Evolutionary conservation across 441 rosid genomes (phyloP), one percentile per base, ranked within the genome.

Genomic region (Macaranga tanarius): DNA sequence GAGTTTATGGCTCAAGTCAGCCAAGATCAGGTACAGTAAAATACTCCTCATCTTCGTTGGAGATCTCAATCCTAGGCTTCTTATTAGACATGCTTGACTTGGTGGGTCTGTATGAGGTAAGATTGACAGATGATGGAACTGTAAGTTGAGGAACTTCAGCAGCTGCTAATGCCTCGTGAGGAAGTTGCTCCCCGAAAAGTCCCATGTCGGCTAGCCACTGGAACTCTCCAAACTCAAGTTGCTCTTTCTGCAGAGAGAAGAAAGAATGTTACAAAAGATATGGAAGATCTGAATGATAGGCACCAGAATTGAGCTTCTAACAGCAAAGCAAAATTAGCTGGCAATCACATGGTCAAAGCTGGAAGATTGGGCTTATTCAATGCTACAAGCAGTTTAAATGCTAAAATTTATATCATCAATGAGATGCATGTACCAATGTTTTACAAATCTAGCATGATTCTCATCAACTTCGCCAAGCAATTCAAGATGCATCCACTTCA

Each of bases 21-120:
- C 98, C 98, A n/a, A 95, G 93, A 76, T 95, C 93, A 4, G 98
- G 99, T 65, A 95, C 99, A 7, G 87, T 90, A 84, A 87, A 92
- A 82, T 73, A 82, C 83, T 92, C 99, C 7, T 90, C 92, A 1
- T 91, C 91, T 5, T 94, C 97, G 0, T 81, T 84, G 26, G 70
- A 64, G 70, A 82, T 62, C 73, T 90, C 97, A 19, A 88, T 71
- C 82, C 98, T 88, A 5, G 95, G 93, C 81, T 91, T 95, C 95
- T 95, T 95, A 73, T 84, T 61, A 3, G 97, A 80, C 79, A 80
- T 77, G 77, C 68, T 78, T 47, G 82, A 82, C 67, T 89, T 92
- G 70, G 79, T 54, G 1, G 91, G 83, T 74, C 87, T 82, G 77
- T 65, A 75, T 5, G 91, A 65, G 75, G 71, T 74, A 58, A 69